Conservation (phyloP, 768 basidiomycete species). For the Russula sp. region DNA sequence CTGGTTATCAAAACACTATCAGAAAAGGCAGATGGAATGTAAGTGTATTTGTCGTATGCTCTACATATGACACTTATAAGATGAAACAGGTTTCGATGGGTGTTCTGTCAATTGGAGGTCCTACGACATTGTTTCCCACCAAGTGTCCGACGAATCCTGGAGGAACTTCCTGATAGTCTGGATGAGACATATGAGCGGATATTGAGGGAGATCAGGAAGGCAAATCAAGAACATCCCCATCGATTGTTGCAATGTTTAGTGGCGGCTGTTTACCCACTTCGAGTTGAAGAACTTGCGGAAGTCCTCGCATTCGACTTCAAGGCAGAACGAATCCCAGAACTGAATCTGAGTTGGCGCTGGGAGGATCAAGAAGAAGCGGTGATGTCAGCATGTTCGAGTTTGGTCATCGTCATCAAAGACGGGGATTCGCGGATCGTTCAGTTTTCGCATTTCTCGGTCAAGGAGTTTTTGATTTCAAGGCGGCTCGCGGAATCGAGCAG, state of each 20-base stretch:
- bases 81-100: no score
- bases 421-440: no score
- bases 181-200: constrained; percentile 5
- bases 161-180: neutral
- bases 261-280: neutral
- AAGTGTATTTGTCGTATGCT: neutral
- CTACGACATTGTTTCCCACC: neutral
- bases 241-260: neutral
- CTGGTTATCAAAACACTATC: no score
- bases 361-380: neutral
- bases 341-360: no score
- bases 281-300: neutral
- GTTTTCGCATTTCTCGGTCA: neutral
- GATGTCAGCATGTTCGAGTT: neutral
- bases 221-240: neutral
- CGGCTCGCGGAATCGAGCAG: neutral
- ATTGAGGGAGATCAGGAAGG: neutral
- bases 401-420: neutral
- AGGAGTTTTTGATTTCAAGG: neutral
- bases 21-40: no score
- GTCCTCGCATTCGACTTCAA: neutral
- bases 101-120: no score
- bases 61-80: neutral
- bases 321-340: neutral
- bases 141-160: neutral